phyloP scores from a whole-genome alignment of 192 early-diverging fungal species.

The Backusella circina region DNA sequence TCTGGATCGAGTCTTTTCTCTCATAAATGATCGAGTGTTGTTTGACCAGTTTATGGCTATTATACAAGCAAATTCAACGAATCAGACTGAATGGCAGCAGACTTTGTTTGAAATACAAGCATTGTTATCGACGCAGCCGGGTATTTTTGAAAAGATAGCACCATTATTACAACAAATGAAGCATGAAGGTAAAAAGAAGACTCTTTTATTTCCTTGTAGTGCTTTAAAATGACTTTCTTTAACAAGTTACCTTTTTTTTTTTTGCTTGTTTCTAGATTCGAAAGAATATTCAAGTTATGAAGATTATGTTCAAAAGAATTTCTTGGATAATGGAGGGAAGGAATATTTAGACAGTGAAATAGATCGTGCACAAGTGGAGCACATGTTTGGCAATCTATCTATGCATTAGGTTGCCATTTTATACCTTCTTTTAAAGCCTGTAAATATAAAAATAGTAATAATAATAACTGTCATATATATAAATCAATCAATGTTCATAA shows the following conservation, averaged over 20 bases:
- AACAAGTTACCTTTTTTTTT: background rate
- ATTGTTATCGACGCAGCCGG: background rate
- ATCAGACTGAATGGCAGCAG: background rate
- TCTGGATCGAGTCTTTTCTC: background rate
- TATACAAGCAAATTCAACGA: background rate
- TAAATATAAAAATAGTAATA: background rate
- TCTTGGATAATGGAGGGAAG: slow-evolving; percentile 25
- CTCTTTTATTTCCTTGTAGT: background rate
- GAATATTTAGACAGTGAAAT: slow-evolving; percentile 28
- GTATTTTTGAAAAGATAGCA: background rate
- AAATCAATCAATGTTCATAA: too few species aligned
- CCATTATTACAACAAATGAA: background rate
- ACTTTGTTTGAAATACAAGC: background rate
- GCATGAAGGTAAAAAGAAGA: background rate
- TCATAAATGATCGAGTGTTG: background rate
- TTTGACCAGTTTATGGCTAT: slow-evolving; percentile 13
- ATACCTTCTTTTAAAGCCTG: background rate
- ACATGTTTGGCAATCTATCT: slow-evolving; percentile 16
- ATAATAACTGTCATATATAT: background rate
- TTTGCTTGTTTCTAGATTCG: background rate
- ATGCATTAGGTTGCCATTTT: background rate
- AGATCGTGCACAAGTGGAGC: slow-evolving; percentile 25
- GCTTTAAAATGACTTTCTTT: background rate
- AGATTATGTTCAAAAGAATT: slow-evolving; percentile 29
- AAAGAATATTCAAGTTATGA: slow-evolving; percentile 22